Evolutionary conservation across 2,329 filamentous ascomycete species (phyloP).

Genomic region (Xylariaceae sp.): DNA sequence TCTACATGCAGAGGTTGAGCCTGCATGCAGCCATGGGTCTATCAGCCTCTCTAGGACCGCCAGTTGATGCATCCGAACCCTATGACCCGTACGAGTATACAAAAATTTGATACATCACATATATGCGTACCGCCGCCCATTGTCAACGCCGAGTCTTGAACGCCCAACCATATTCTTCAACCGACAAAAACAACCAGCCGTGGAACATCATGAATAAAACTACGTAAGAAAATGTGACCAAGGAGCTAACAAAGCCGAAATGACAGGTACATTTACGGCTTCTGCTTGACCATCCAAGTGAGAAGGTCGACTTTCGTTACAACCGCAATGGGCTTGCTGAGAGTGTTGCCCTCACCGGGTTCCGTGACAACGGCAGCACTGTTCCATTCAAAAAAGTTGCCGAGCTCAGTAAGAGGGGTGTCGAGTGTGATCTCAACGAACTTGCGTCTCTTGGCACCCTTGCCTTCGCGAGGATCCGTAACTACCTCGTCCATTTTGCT

Average conservation of each 20-base stretch:
- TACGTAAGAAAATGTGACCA: not conserved
- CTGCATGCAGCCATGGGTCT: constrained; percentile 14
- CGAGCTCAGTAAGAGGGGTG: constrained; percentile 75
- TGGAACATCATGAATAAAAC: not conserved
- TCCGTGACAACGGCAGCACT: constrained; percentile 93
- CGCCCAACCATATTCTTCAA: constrained; percentile 1
- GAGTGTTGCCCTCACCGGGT: constrained; percentile 46
- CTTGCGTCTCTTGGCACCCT: constrained; percentile 50
- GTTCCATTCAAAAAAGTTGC: constrained; percentile 97
- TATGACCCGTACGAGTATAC: not conserved
- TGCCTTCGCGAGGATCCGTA: constrained; percentile 64
- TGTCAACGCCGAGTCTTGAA: constrained; percentile 10
- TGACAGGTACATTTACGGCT: constrained; percentile 25
- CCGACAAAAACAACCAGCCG: constrained; percentile 4
- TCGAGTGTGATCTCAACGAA: constrained; percentile 95
- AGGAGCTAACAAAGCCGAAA: not conserved
- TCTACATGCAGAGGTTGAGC: constrained; percentile 33
- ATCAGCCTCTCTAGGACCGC: constrained; percentile 15
- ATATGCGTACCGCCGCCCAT: not conserved
- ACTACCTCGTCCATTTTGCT: constrained; percentile 79
- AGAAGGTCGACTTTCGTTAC: constrained; percentile 96
- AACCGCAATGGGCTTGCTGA: constrained; percentile 76
- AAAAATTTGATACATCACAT: constrained; percentile 5
- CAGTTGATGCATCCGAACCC: constrained; percentile 21
- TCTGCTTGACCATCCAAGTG: constrained; percentile 78